Evolutionary conservation across 805 yeast genomes (phyloP), one percentile per base, ranked within the genome.

Genomic region (Kluyveromyces aestuarii): DNA sequence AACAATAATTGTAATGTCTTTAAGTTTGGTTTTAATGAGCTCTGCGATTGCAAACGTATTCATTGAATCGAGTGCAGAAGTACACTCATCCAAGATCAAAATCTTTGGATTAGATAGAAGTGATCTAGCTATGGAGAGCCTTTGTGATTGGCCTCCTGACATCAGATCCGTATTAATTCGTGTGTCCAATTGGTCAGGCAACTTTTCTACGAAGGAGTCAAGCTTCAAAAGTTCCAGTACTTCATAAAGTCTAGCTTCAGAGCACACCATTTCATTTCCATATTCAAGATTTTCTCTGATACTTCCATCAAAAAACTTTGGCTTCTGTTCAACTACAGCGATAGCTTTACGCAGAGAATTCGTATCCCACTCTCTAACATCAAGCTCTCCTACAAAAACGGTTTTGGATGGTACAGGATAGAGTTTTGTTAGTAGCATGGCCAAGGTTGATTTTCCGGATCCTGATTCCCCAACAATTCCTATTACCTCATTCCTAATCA

Each of bases 91-190:
- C 44, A 93, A 64, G 17, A 81, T 68, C 46, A 80, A 59, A 5
- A 89, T 67, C 39, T 79, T 65, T 0, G 97, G 93, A 18, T 73
- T 70, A 37, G 90, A 67, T 5, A 90, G 50, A 3, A 93, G 53
- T 0, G 96, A 93, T 45, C 98, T 73, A 0, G 91, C 96, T 46
- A 93, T 79, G 0, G 93, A 82, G 1, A 93, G 62, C 48, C 97
- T 69, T 62, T 93, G 98, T 8, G 84, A 72, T 63, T 93, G 98
- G 2, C 99, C 99, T 27, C 96, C 95, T 1, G 97, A 89, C 1
- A 91, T 64, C 40, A 78, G 55, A 0, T 67, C 58, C 0, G 67
- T 62, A 2, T 82, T 84, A 21, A 91, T 68, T 13, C 65, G 58
- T 0, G 96, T 77, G 38, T 80, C 71, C 18, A 87, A 59, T 0